Conservation (phyloP, 1,139 yeast species). For the Blastobotrys persicus region DNA sequence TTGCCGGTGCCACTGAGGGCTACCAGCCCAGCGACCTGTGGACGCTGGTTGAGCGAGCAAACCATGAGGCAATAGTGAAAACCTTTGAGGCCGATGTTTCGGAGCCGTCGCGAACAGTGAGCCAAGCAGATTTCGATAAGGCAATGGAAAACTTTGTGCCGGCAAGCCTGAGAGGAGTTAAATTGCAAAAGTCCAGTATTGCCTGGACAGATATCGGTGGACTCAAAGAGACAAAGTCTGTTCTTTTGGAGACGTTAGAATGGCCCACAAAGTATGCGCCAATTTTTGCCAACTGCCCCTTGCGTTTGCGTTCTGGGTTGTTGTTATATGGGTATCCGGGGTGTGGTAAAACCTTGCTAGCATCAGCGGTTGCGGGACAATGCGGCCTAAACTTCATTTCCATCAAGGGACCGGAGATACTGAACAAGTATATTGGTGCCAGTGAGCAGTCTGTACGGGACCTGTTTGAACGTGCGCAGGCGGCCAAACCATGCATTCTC, state of each 20-base stretch:
- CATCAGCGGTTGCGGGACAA: slow-evolving; percentile 91
- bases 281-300: slow-evolving; percentile 82
- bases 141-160: slow-evolving; percentile 75
- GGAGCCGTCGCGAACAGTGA: neutral
- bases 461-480: slow-evolving; percentile 87
- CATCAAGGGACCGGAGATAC: slow-evolving; percentile 93
- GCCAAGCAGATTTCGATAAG: slow-evolving; percentile 44
- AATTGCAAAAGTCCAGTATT: slow-evolving; percentile 71
- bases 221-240: slow-evolving; percentile 66
- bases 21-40: slow-evolving; percentile 81
- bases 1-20: slow-evolving; percentile 81
- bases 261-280: slow-evolving; percentile 98
- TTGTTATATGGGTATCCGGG: slow-evolving; percentile 95
- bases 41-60: slow-evolving; percentile 68
- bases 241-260: slow-evolving; percentile 82
- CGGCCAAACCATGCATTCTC: slow-evolving; percentile 90
- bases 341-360: slow-evolving; percentile 91
- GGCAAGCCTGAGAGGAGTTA: slow-evolving; percentile 80
- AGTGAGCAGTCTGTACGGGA: slow-evolving; percentile 94
- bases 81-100: slow-evolving; percentile 21
- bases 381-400: slow-evolving; percentile 93
- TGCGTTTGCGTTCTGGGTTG: slow-evolving; percentile 84
- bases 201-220: slow-evolving; percentile 94
- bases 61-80: slow-evolving; percentile 46
- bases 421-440: slow-evolving; percentile 96